These are phyloP conservation scores for Orychophragmus violaceus DNA, from an alignment of 345 rosid genomes.

Conservation along the genomic window DNA sequence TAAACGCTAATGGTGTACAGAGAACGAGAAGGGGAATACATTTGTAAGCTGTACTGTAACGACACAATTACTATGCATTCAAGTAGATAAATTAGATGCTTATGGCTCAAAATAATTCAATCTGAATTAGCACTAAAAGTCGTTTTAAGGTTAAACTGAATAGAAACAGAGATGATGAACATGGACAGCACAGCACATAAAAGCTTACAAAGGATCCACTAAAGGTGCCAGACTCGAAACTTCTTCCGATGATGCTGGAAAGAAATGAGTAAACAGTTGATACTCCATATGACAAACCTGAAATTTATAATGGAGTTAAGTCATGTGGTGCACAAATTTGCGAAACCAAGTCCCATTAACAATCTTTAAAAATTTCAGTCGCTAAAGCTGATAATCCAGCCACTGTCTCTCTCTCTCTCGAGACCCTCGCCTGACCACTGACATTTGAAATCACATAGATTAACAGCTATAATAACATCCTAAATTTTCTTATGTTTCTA, in stretches of 20 bases:
- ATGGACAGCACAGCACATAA: background rate
- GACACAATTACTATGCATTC: background rate
- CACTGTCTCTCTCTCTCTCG: background rate
- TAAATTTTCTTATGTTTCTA: background rate
- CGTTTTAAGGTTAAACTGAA: background rate
- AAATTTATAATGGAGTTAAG: slow-evolving; percentile 18
- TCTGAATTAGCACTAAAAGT: slow-evolving; percentile 2
- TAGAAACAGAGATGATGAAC: slow-evolving; percentile 6
- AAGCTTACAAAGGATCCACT: slow-evolving; percentile 86
- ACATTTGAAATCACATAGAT: background rate
- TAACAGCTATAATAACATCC: background rate
- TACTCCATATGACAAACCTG: slow-evolving; percentile 98
- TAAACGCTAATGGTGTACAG: background rate
- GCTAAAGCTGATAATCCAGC: slow-evolving; percentile 7
- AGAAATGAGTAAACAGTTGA: slow-evolving; percentile 91
- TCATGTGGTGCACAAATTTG: background rate
- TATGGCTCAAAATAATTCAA: background rate
- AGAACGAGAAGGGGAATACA: background rate
- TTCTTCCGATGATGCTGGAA: slow-evolving; percentile 87
- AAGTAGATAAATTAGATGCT: background rate
- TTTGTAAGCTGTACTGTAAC: background rate
- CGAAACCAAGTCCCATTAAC: background rate
- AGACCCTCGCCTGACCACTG: background rate
- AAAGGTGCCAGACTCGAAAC: slow-evolving; percentile 86
- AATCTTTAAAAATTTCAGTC: slow-evolving; percentile 1